Percentiles rank a stretch among this genome's conserved stretches.
phyloP scores from a whole-genome alignment of 179 eudicot species.

The Sideroxylon spinosum region DNA sequence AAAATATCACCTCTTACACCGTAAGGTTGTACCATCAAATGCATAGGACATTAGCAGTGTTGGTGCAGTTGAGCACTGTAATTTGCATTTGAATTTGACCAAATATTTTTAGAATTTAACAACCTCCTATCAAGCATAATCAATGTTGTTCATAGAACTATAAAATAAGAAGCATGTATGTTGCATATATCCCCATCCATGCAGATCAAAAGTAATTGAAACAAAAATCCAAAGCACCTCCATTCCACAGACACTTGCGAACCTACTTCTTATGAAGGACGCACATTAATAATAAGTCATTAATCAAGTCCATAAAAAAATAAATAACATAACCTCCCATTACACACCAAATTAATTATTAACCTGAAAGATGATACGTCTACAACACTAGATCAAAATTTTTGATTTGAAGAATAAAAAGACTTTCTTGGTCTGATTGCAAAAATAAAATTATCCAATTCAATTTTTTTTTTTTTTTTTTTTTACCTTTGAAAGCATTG shows the following conservation, averaged over 20 bases:
- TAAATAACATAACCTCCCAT: neutral
- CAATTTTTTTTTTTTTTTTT: neutral
- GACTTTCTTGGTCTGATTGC: neutral
- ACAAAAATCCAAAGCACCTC: neutral
- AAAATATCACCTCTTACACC: neutral
- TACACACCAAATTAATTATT: neutral
- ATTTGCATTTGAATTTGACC: neutral
- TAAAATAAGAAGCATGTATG: neutral
- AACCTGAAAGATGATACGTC: neutral
- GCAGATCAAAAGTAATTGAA: neutral
- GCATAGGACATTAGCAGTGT: neutral
- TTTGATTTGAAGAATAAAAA: neutral
- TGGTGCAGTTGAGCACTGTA: neutral
- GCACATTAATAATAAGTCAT: neutral
- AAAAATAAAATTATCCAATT: neutral
- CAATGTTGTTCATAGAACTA: neutral
- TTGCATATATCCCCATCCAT: neutral
- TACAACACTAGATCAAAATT: no score
- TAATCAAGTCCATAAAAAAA: neutral
- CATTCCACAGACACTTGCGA: neutral
- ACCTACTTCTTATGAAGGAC: neutral
- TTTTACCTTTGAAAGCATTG: neutral
- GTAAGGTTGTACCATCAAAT: neutral
- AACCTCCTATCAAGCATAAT: neutral
- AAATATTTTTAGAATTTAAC: neutral